phyloP scores from a whole-genome alignment of 116 monocot genomes.

The Papilionanthe hybrid region DNA sequence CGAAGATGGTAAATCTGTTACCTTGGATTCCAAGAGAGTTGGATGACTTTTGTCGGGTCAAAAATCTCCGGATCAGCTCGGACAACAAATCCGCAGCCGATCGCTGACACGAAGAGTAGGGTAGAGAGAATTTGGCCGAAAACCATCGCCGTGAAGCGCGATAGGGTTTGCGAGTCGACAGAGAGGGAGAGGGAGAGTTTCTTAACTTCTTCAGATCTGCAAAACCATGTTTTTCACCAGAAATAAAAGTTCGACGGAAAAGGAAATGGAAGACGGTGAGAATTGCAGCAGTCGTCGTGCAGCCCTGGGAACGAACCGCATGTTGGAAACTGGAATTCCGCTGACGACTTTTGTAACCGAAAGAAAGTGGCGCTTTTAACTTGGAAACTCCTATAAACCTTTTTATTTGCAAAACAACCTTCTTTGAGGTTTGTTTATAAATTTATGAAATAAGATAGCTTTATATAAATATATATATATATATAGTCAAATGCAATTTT shows the following conservation, averaged over 20 bases:
- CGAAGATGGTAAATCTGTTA: not conserved
- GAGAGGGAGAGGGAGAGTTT: not conserved
- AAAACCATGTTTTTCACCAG: not conserved
- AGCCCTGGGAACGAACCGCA: not conserved
- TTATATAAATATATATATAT: too few species aligned
- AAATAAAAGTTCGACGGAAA: too few species aligned
- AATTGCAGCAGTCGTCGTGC: not conserved
- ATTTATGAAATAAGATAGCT: too few species aligned
- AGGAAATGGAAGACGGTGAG: not conserved
- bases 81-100: not conserved
- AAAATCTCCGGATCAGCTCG: constrained; percentile 11
- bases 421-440: too few species aligned
- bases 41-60: constrained; percentile 60
- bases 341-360: not conserved
- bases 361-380: too few species aligned
- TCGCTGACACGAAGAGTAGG: not conserved
- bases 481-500: too few species aligned
- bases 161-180: not conserved
- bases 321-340: not conserved
- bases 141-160: not conserved
- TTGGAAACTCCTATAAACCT: too few species aligned
- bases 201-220: not conserved
- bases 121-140: not conserved
- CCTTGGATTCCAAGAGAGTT: constrained; percentile 81
- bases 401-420: too few species aligned